These are phyloP conservation scores for Fonsecaea multimorphosa DNA, from an alignment of 2,329 filamentous ascomycete species.

Conservation along the genomic window DNA sequence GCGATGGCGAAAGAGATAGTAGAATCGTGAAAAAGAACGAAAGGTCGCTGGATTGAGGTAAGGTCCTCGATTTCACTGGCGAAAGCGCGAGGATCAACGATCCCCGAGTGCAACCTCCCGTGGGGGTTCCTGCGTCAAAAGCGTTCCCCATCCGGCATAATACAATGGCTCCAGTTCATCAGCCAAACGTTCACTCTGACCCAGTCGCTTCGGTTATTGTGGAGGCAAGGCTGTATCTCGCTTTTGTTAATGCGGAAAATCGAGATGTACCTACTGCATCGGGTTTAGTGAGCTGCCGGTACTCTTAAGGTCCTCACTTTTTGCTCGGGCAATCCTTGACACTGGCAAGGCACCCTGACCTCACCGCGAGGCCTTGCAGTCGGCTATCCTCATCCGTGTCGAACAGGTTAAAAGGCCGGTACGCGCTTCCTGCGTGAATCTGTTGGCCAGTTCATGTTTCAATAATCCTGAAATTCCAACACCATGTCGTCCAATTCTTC, in stretches of 20 bases:
- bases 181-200: not conserved
- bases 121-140: not conserved
- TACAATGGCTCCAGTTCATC: not conserved
- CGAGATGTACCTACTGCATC: not conserved
- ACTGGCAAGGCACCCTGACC: not conserved
- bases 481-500: slow-evolving; percentile 10
- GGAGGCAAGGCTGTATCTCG: slow-evolving; percentile 11
- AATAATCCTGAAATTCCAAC: not conserved
- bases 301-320: slow-evolving; percentile 26
- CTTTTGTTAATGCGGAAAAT: not conserved
- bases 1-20: not conserved
- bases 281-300: not conserved
- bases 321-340: not conserved
- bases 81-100: not conserved
- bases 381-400: not conserved
- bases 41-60: not conserved
- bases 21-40: not conserved
- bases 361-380: not conserved
- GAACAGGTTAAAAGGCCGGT: not conserved
- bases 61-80: slow-evolving; percentile 2
- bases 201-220: not conserved
- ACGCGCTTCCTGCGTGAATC: not conserved
- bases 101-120: not conserved
- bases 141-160: not conserved
- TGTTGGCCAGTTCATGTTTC: not conserved